Evolutionary conservation across 257 asterid genomes (phyloP).

Genomic region (Solanum paucissectum): DNA sequence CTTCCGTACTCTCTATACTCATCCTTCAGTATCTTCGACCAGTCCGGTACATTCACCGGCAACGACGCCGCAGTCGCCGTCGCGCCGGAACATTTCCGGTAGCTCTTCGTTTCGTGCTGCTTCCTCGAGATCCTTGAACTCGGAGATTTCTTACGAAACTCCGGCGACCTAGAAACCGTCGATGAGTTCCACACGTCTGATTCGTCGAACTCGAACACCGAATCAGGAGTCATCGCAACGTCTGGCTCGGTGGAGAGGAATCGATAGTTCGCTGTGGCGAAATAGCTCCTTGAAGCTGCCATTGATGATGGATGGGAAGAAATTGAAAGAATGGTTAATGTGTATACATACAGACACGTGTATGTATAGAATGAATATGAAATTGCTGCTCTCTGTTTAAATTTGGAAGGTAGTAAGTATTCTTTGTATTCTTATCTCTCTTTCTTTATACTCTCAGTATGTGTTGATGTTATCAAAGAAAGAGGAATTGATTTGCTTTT

Average conservation of each 20-base stretch:
- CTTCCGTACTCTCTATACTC: conserved; percentile 11
- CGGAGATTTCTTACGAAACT: neutral
- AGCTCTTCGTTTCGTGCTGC: neutral
- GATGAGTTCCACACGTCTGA: conserved; percentile 17
- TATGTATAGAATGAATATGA: neutral
- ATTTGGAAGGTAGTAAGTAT: neutral
- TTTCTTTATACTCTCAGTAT: neutral
- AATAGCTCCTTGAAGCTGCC: conserved; percentile 16
- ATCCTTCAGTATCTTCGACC: conserved; percentile 28
- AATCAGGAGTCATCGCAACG: neutral
- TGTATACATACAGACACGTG: neutral
- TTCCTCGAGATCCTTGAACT: conserved; percentile 1
- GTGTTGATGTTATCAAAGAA: neutral
- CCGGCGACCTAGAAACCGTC: conserved; percentile 1
- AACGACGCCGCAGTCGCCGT: conserved; percentile 1
- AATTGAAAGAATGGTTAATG: neutral
- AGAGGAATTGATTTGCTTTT: conserved; percentile 1
- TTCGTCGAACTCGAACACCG: conserved; percentile 13
- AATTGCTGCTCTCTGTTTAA: neutral
- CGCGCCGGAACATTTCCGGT: neutral
- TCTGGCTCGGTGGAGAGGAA: conserved; percentile 1
- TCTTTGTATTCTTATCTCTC: neutral
- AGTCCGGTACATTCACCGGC: conserved; percentile 25
- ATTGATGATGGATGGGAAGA: neutral
- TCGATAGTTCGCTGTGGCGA: neutral